A percentile compares a stretch with the other conserved stretches of the same genome.
phyloP scores from a whole-genome alignment of 768 basidiomycete species.

The Amyloporia xantha region DNA sequence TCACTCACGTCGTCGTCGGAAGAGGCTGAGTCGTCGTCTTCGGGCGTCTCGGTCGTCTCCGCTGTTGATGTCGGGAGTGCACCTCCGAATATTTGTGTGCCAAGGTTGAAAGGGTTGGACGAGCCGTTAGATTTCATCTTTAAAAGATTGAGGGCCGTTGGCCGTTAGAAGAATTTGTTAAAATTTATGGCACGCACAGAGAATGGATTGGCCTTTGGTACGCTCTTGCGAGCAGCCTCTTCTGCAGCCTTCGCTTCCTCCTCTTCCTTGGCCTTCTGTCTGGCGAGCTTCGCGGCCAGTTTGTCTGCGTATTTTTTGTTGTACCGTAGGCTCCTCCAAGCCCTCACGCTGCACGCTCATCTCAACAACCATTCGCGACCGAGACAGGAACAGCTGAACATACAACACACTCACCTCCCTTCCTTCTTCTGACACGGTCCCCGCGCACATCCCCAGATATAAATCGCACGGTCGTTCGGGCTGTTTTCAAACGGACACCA shows the following conservation, averaged over 20 bases:
- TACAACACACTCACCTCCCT: conserved; percentile 49
- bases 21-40: conserved; percentile 29
- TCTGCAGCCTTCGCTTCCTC: conserved; percentile 30
- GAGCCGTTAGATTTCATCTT: conserved; percentile 21
- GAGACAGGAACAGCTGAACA: background rate
- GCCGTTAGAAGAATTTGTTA: too few relatives aligned
- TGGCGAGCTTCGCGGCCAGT: conserved; percentile 49
- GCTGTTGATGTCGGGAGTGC: conserved; percentile 6
- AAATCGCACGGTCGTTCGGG: conserved; percentile 77
- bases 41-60: conserved; percentile 19
- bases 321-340: conserved; percentile 69
- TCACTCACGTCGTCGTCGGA: conserved; percentile 27
- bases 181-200: conserved; percentile 48
- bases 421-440: conserved; percentile 65
- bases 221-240: conserved; percentile 24
- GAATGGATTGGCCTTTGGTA: conserved; percentile 57
- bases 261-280: conserved; percentile 31
- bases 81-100: conserved; percentile 59
- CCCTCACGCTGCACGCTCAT: conserved; percentile 55
- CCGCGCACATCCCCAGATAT: conserved; percentile 78
- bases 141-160: too few relatives aligned
- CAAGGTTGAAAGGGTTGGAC: conserved; percentile 44
- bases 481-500: conserved; percentile 89
- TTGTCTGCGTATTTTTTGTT: conserved; percentile 74
- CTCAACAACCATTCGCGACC: background rate